Conservation (phyloP, 2,329 filamentous ascomycete genomes). For the Cordyceps militaris region DNA sequence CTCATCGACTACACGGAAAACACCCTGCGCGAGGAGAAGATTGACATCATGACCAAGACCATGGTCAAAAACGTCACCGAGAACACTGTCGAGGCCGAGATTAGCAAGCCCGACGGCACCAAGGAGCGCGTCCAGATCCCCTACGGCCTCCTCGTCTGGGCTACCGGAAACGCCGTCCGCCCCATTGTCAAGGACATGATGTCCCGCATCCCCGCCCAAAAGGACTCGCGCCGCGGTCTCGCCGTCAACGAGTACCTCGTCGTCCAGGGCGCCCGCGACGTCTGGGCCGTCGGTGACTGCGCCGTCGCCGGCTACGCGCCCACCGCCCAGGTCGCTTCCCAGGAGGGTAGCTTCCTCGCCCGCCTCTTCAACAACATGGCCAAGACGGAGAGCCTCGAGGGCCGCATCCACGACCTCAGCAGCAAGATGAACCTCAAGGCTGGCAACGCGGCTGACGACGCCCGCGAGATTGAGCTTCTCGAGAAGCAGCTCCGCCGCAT, state of each 20-base stretch:
- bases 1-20: conserved; percentile 99
- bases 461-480: conserved; percentile 70
- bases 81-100: conserved; percentile 86
- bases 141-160: conserved; percentile 96
- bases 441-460: conserved; percentile 59
- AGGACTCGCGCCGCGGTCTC: conserved; percentile 87
- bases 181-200: conserved; percentile 88
- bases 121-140: conserved; percentile 78
- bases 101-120: conserved; percentile 71
- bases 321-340: conserved; percentile 90
- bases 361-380: conserved; percentile 99
- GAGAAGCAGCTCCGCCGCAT: conserved; percentile 83
- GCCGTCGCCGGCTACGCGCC: conserved; percentile 96
- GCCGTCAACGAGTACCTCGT: conserved; percentile 98
- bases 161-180: conserved; percentile 90
- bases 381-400: conserved; percentile 79
- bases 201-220: conserved; percentile 84
- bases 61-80: conserved; percentile 97
- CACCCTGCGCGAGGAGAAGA: conserved; percentile 97
- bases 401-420: conserved; percentile 64
- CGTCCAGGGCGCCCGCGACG: conserved; percentile 91
- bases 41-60: conserved; percentile 95
- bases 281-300: conserved; percentile 97
- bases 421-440: conserved; percentile 52
- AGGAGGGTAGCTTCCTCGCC: conserved; percentile 92